Conservation (phyloP, 2,329 filamentous ascomycete species). For the Ascochyta clinopodiicola region DNA sequence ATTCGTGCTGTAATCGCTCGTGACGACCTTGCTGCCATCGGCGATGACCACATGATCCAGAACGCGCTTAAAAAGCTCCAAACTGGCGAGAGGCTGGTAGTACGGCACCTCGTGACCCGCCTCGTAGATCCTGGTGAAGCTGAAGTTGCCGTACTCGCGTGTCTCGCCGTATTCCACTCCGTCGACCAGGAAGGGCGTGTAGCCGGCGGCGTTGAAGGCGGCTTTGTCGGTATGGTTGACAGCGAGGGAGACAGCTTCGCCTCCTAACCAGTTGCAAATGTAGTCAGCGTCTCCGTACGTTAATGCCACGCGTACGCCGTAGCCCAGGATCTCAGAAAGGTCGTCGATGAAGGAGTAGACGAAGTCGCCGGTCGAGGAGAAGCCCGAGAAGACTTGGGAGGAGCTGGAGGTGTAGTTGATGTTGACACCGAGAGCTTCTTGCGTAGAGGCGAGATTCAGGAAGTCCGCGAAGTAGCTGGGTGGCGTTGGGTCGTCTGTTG, state of each 20-base stretch:
- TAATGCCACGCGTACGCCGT: slow-evolving; percentile 62
- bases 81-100: slow-evolving; percentile 41
- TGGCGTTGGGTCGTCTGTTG: slow-evolving; percentile 59
- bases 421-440: slow-evolving; percentile 57
- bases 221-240: slow-evolving; percentile 59
- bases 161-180: slow-evolving; percentile 51
- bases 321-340: slow-evolving; percentile 59
- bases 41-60: slow-evolving; percentile 35
- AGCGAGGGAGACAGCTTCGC: slow-evolving; percentile 70
- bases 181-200: slow-evolving; percentile 66
- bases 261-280: slow-evolving; percentile 72
- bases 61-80: slow-evolving; percentile 41
- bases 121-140: slow-evolving; percentile 49
- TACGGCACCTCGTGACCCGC: slow-evolving; percentile 56
- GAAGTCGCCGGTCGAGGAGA: slow-evolving; percentile 55
- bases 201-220: slow-evolving; percentile 70
- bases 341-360: slow-evolving; percentile 55
- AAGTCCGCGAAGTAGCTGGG: slow-evolving; percentile 58
- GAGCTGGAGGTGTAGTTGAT: slow-evolving; percentile 61
- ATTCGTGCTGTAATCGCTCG: slow-evolving; percentile 39
- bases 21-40: slow-evolving; percentile 39
- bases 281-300: slow-evolving; percentile 67
- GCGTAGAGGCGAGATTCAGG: slow-evolving; percentile 60
- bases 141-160: slow-evolving; percentile 50
- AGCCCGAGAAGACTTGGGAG: slow-evolving; percentile 52